Conservation (phyloP, 306 rosid genomes). For the Castanea sativa region DNA sequence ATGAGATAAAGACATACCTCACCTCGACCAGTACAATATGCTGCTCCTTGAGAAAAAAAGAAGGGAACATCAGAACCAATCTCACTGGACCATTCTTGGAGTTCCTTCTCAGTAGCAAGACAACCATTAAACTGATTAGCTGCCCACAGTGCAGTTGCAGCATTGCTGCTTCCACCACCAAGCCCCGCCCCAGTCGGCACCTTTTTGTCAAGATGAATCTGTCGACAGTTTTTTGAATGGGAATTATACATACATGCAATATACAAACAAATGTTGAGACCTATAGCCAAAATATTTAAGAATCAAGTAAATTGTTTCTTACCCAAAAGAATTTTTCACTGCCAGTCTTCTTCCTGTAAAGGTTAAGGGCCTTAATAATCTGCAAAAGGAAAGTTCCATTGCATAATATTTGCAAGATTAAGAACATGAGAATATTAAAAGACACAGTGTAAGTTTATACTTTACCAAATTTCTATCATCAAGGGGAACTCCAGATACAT, state of each 20-base stretch:
- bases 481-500: conserved; percentile 88
- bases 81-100: conserved; percentile 97
- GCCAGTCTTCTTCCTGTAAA: conserved; percentile 89
- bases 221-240: conserved; percentile 22
- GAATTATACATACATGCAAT: conserved; percentile 1
- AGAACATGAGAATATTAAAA: conserved; percentile 13
- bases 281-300: neutral
- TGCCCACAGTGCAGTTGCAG: conserved; percentile 98
- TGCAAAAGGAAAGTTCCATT: conserved; percentile 33
- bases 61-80: conserved; percentile 97
- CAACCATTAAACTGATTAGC: conserved; percentile 86
- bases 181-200: conserved; percentile 99
- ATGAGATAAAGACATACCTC: conserved; percentile 60
- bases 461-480: conserved; percentile 88
- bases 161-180: conserved; percentile 99
- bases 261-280: neutral
- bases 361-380: conserved; percentile 97
- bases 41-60: conserved; percentile 95
- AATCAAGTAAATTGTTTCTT: conserved; percentile 22
- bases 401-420: conserved; percentile 9
- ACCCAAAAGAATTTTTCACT: conserved; percentile 86
- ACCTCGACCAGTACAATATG: conserved; percentile 96
- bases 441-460: neutral
- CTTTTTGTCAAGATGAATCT: conserved; percentile 92
- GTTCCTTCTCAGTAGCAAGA: conserved; percentile 79